phyloP scores from a whole-genome alignment of 1,284 basidiomycete species.

The Cryptococcus hybrid region DNA sequence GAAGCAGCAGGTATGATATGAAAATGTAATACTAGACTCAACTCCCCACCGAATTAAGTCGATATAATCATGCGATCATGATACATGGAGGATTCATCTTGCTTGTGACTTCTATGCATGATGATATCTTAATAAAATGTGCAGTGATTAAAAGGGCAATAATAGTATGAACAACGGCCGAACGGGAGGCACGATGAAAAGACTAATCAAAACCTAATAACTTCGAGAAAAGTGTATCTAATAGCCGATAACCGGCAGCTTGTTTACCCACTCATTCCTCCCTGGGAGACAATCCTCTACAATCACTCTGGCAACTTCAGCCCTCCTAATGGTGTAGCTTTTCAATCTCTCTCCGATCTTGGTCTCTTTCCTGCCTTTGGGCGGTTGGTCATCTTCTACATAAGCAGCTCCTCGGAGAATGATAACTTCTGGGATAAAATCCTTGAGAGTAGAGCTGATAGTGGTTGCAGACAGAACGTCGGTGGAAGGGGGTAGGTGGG shows the following conservation, averaged over 20 bases:
- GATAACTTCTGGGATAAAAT: slow-evolving; percentile 23
- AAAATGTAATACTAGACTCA: too few species aligned
- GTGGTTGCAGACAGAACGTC: slow-evolving; percentile 9
- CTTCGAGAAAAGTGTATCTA: slow-evolving; percentile 2
- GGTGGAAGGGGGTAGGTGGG: slow-evolving; percentile 1
- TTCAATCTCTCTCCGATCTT: slow-evolving; percentile 2
- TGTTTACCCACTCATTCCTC: slow-evolving; percentile 22
- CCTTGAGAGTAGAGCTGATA: slow-evolving; percentile 1
- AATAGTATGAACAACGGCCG: too few species aligned
- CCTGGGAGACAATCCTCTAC: slow-evolving; percentile 16
- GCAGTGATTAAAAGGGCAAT: too few species aligned
- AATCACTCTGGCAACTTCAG: slow-evolving; percentile 24
- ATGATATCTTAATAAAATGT: too few species aligned
- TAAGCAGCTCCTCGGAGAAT: slow-evolving; percentile 26
- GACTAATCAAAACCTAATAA: too few species aligned
- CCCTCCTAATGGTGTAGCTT: slow-evolving; percentile 17
- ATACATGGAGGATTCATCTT: too few species aligned
- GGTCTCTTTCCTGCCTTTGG: neutral
- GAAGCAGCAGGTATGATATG: too few species aligned
- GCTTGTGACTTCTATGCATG: too few species aligned
- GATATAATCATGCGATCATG: too few species aligned
- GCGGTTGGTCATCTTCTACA: slow-evolving; percentile 10
- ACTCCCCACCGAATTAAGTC: too few species aligned
- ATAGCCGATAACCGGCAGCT: slow-evolving; percentile 24
- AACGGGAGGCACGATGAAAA: too few species aligned